Evolutionary conservation across 176 grass and related monocot species (phyloP), one percentile per base, ranked within the genome.

Genomic region (Cenchrus purpureus): DNA sequence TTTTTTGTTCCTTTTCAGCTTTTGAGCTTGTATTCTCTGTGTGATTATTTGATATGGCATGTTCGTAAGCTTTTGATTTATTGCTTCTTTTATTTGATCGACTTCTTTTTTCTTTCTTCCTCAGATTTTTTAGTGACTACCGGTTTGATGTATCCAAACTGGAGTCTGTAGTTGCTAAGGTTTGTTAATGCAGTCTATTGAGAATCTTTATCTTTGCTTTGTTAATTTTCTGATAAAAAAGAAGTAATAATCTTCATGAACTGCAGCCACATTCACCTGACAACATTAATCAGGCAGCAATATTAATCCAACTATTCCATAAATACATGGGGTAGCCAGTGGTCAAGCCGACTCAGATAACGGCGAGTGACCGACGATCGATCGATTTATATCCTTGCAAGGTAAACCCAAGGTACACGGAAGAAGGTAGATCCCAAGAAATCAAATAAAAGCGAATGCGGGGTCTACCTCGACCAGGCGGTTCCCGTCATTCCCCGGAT

Each of bases 191-290:
- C 74, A 64, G 5, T 81, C 32, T 74, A 73, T 87, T 61, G 55
- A 4, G 8, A 8, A 22, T 48, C 46, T 78, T 40, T 71, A 56
- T 37, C 17, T 74, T 64, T 20, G 8, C 63, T 77, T 58, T 70
- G 22, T 52, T 88, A 8, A 61, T 68, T 86, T 76, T 52, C 1
- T 46, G 67, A 28, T 66, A 58, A 81, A 69, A 73, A 40, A 9
- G 7, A 77, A 52, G 54, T 49, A 72, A 31, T 72, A n/a, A 61
- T 73, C 17, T 55, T 76, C 22, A 8, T 78, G 48, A 46, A 76
- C 45, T 90, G 43, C 89, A 98, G 97, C 93, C 97, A 13, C 97
- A 98, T 94, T 98, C 97, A 5, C 97, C 97, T 86, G 97, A 98
- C 66, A 98, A 95, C 81, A 25, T 25, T 25, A 25, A 25, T 25